Evolutionary conservation across 257 asterid species (phyloP), one percentile per base, ranked within the genome.

Genomic region (Solanum stenotomum): DNA sequence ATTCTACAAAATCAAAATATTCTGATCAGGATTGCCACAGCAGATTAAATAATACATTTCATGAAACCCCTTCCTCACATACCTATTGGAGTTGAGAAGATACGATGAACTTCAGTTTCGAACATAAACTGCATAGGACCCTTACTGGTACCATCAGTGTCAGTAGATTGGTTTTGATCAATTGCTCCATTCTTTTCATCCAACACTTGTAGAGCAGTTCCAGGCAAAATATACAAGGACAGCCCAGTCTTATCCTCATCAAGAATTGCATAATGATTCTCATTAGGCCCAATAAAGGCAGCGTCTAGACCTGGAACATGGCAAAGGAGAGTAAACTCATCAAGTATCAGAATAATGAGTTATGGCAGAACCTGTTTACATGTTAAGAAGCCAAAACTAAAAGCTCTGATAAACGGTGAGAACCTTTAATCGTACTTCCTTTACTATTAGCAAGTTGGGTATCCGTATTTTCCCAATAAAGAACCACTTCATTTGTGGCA

Each of bases 391-490:
- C 38, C 85, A 74, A 75, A 52, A 90, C 87, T 86, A 87, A 79
- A 49, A 86, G 85, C 33, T 81, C 78, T 72, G n/a, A 76, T 71
- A 76, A 56, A 49, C 35, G 77, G 88, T 89, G 87, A 90, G 85
- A 78, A 97, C 99, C 99, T 95, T 97, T 97, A 76, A 94, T 87
- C 6, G 98, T 94, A 87, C 91, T 91, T 86, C 92, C 91, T 97
- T 97, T 97, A 92, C 99, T 96, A 84, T 94, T 97, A 49, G 95
- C 93, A 65, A 94, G 88, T 87, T 92, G 98, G 89, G 96, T 89
- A 91, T 96, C 96, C 0, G 96, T 97, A 93, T 97, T 97, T 89
- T 97, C 99, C 99, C 99, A 97, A 89, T 97, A 97, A 90, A 97
- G 87, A 38, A 94, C 96, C 85, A 97, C 98, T 91, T 97, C 99